These are phyloP conservation scores for Coemansia sp. DNA, from an alignment of 192 early-diverging fungal species.

Conservation along the genomic window DNA sequence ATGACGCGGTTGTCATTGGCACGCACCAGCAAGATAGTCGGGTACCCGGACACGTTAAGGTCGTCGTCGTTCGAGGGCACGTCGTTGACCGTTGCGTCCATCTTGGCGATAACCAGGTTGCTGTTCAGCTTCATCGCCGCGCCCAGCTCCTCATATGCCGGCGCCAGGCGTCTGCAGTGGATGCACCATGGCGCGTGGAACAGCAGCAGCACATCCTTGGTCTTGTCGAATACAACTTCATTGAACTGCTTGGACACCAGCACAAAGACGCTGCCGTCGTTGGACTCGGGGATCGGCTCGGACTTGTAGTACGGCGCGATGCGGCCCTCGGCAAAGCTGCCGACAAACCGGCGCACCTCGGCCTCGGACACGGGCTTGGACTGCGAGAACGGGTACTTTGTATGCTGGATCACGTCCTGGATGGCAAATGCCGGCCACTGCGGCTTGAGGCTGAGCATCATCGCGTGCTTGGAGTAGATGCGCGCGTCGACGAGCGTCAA, in stretches of 20 bases:
- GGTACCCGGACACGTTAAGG: conserved; percentile 85
- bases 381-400: conserved; percentile 84
- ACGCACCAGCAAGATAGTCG: conserved; percentile 91
- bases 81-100: conserved; percentile 94
- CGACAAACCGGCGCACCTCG: conserved; percentile 59
- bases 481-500: conserved; percentile 87
- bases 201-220: conserved; percentile 89
- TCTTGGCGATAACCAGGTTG: conserved; percentile 76
- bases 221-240: conserved; percentile 77
- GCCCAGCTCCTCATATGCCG: conserved; percentile 82
- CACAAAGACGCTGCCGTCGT: conserved; percentile 83
- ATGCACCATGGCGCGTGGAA: conserved; percentile 89
- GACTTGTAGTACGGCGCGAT: conserved; percentile 75
- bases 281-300: conserved; percentile 71
- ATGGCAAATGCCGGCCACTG: conserved; percentile 94
- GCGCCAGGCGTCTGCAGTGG: conserved; percentile 73
- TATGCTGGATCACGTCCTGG: conserved; percentile 63
- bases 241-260: conserved; percentile 83
- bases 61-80: conserved; percentile 62
- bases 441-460: conserved; percentile 78
- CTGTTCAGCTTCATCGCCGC: conserved; percentile 45
- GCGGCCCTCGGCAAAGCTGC: conserved; percentile 62
- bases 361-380: conserved; percentile 58
- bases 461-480: conserved; percentile 80
- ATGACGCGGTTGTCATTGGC: conserved; percentile 73